Evolutionary conservation across 371 early-diverging fungal species (phyloP).

Genomic region (Syncephalastrum sp.): DNA sequence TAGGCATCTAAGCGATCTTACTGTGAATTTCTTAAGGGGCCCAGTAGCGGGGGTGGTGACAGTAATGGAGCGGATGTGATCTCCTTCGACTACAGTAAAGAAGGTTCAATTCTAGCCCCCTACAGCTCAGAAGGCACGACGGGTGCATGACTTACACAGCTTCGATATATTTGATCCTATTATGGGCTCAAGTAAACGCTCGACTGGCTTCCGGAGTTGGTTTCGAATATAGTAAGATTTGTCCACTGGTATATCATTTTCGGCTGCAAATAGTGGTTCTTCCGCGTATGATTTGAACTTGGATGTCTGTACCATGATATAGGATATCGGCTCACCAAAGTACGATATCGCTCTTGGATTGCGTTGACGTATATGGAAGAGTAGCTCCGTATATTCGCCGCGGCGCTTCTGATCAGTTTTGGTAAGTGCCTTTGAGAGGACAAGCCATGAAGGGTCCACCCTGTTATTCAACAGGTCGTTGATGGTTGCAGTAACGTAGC

Average conservation of each 20-base stretch:
- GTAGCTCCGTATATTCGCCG: too few relatives aligned
- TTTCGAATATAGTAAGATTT: conserved; percentile 99
- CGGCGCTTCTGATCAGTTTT: conserved; percentile 84
- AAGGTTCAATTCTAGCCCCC: too few relatives aligned
- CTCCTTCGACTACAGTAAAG: conserved; percentile 67
- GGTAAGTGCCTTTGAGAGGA: conserved; percentile 97
- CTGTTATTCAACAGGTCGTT: conserved; percentile 94
- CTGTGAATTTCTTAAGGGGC: conserved; percentile 93
- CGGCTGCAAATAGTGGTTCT: conserved; percentile 99
- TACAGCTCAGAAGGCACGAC: too few relatives aligned
- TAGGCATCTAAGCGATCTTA: conserved; percentile 87
- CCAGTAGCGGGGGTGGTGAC: conserved; percentile 88
- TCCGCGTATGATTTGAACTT: conserved; percentile 55
- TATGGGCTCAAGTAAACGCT: conserved; percentile 98
- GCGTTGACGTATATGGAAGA: conserved; percentile 81
- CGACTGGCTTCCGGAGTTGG: conserved; percentile 97
- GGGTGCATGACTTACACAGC: too few relatives aligned
- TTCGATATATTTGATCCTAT: conserved; percentile 57
- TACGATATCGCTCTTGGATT: conserved; percentile 45
- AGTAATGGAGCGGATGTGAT: conserved; percentile 91
- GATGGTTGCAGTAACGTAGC: conserved; percentile 89
- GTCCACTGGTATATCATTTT: conserved; percentile 99
- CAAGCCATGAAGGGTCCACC: conserved; percentile 96
- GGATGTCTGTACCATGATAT: too few relatives aligned
- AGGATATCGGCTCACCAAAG: too few relatives aligned